Percentiles rank a stretch among this genome's conserved stretches.
These are phyloP conservation scores for Coprinopsis marcescibilis DNA, from an alignment of 768 basidiomycete genomes.

Conservation along the genomic window DNA sequence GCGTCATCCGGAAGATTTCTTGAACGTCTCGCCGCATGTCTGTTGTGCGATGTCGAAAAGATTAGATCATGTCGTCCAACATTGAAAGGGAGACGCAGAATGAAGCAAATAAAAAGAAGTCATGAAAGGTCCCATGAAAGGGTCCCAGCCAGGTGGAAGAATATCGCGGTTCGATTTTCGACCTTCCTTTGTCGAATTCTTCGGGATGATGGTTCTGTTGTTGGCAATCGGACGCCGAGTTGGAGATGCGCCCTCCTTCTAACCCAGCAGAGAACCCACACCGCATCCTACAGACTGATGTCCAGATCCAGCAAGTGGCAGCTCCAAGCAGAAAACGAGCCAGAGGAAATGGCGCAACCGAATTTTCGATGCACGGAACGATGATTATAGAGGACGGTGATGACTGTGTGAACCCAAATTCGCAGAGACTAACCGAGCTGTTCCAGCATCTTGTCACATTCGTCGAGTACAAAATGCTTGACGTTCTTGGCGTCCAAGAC, in stretches of 20 bases:
- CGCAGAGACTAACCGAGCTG: constrained; percentile 99
- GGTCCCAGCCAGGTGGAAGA: not conserved
- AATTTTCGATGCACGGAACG: constrained; percentile 39
- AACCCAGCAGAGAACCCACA: constrained; percentile 6
- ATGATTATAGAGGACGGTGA: constrained; percentile 41
- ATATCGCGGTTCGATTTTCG: not conserved
- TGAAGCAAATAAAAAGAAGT: constrained; percentile 35
- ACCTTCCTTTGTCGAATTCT: not conserved
- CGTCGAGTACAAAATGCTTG: constrained; percentile 99
- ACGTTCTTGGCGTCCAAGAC: constrained; percentile 91
- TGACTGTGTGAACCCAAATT: constrained; percentile 58
- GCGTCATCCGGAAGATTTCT: constrained; percentile 98
- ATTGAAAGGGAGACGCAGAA: constrained; percentile 45
- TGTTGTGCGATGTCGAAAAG: constrained; percentile 62
- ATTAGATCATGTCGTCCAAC: constrained; percentile 59
- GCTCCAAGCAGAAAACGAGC: constrained; percentile 5
- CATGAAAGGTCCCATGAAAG: constrained; percentile 6
- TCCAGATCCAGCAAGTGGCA: not conserved
- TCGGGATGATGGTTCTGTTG: not conserved
- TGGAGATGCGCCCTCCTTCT: constrained; percentile 1
- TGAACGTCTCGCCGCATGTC: constrained; percentile 99
- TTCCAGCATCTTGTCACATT: constrained; percentile 99
- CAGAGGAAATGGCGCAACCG: constrained; percentile 32
- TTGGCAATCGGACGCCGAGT: not conserved
- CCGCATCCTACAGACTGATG: constrained; percentile 3